A percentile compares a stretch with the other conserved stretches of the same genome.
These are phyloP conservation scores for Globisporangium ultimum DNA, from an alignment of 352 stramenopile species.

Conservation along the genomic window DNA sequence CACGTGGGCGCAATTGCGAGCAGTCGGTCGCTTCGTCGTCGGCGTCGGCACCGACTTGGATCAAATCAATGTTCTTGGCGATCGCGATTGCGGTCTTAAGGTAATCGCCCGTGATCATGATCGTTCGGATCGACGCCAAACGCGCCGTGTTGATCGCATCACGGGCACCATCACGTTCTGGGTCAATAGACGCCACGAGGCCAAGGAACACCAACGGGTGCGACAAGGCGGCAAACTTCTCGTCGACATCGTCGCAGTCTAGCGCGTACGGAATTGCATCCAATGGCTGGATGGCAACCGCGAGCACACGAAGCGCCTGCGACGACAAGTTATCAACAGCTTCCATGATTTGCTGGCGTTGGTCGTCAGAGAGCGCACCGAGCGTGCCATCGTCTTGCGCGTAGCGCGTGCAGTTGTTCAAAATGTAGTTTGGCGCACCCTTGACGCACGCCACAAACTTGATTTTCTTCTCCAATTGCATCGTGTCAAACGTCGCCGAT, in stretches of 20 bases:
- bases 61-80: conserved; percentile 90
- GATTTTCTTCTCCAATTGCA: conserved; percentile 30
- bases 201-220: conserved; percentile 90
- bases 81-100: conserved; percentile 94
- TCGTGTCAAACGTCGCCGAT: conserved; percentile 23
- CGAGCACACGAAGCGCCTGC: conserved; percentile 84
- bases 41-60: conserved; percentile 63
- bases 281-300: conserved; percentile 83
- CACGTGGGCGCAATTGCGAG: conserved; percentile 48
- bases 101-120: conserved; percentile 96
- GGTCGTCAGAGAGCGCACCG: conserved; percentile 35
- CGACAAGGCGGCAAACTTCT: conserved; percentile 59
- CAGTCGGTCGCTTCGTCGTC: conserved; percentile 68
- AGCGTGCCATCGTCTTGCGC: conserved; percentile 41
- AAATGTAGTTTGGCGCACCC: conserved; percentile 67
- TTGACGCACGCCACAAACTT: conserved; percentile 60
- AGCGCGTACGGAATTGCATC: conserved; percentile 34
- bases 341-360: conserved; percentile 49
- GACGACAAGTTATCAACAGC: conserved; percentile 66
- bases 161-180: conserved; percentile 55
- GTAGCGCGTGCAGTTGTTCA: conserved; percentile 61
- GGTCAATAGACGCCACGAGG: conserved; percentile 91
- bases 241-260: conserved; percentile 56
- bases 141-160: conserved; percentile 46
- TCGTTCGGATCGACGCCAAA: conserved; percentile 54